These are phyloP conservation scores for Fusarium penzigii DNA, from an alignment of 2,329 filamentous ascomycete species.

Conservation along the genomic window DNA sequence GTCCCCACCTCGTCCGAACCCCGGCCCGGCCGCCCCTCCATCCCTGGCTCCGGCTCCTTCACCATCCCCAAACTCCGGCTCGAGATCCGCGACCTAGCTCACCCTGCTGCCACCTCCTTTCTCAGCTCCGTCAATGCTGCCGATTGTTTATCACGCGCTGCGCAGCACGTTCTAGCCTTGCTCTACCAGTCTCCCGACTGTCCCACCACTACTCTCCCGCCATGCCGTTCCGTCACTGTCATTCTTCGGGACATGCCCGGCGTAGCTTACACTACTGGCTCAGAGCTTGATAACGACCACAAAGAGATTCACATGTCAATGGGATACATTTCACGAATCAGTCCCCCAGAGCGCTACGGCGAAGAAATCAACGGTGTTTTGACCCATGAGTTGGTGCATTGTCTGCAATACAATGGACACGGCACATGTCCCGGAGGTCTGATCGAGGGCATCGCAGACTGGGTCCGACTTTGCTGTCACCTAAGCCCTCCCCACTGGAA, in stretches of 20 bases:
- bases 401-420: slow-evolving; percentile 77
- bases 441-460: slow-evolving; percentile 91
- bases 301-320: slow-evolving; percentile 92
- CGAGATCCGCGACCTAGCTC: slow-evolving; percentile 57
- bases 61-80: slow-evolving; percentile 58
- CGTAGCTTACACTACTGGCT: slow-evolving; percentile 86
- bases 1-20: slow-evolving; percentile 15
- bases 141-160: slow-evolving; percentile 60
- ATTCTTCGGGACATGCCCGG: slow-evolving; percentile 78
- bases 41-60: slow-evolving; percentile 32
- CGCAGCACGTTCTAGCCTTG: slow-evolving; percentile 67
- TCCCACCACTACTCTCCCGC: slow-evolving; percentile 46
- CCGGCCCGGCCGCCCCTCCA: slow-evolving; percentile 15
- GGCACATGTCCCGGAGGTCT: slow-evolving; percentile 70
- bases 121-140: slow-evolving; percentile 65
- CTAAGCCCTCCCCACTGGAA: slow-evolving; percentile 85
- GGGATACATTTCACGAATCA: slow-evolving; percentile 63
- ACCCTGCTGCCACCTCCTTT: slow-evolving; percentile 66
- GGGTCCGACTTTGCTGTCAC: slow-evolving; percentile 75
- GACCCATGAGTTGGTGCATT: slow-evolving; percentile 92
- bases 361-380: slow-evolving; percentile 80
- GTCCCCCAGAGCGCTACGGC: slow-evolving; percentile 41
- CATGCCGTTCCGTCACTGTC: slow-evolving; percentile 84
- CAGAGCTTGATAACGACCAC: slow-evolving; percentile 77
- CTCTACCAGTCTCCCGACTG: slow-evolving; percentile 63